Percentiles rank a stretch among this genome's conserved stretches.
phyloP scores from a whole-genome alignment of 2,329 filamentous ascomycete genomes.

The Cladobotryum protrusum region DNA sequence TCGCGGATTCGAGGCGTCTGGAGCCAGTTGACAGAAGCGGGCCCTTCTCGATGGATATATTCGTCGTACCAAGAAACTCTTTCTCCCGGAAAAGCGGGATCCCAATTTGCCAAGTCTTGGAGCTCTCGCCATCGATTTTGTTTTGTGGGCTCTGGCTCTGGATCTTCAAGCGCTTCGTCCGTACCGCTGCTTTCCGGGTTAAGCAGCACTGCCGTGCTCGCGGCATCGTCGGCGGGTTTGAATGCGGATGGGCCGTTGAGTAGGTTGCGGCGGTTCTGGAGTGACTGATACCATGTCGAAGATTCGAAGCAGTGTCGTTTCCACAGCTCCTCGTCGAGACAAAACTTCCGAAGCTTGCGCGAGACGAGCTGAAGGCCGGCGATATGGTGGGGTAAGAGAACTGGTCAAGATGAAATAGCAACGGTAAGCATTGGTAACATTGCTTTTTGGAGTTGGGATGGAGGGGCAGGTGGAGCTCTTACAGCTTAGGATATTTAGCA shows the following conservation, averaged over 20 bases:
- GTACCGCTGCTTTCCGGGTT: conserved; percentile 13
- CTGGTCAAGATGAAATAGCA: conserved; percentile 18
- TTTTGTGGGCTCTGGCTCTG: background rate
- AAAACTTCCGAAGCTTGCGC: conserved; percentile 56
- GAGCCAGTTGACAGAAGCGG: conserved; percentile 71
- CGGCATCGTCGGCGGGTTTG: background rate
- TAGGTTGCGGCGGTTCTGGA: conserved; percentile 38
- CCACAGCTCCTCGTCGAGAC: conserved; percentile 73
- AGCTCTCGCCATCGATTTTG: conserved; percentile 18
- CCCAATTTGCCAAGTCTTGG: conserved; percentile 72
- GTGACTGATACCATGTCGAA: conserved; percentile 58
- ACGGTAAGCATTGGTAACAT: too few species aligned
- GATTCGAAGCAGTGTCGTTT: conserved; percentile 65
- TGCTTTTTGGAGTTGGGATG: background rate
- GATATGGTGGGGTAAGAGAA: conserved; percentile 37
- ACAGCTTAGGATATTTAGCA: conserved; percentile 59
- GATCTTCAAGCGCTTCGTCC: conserved; percentile 15
- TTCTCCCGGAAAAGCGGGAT: conserved; percentile 68
- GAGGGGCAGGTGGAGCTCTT: conserved; percentile 25
- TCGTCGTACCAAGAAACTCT: conserved; percentile 79
- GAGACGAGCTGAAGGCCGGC: conserved; percentile 65
- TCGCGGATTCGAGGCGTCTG: conserved; percentile 50
- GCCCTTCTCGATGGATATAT: conserved; percentile 75
- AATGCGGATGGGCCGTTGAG: conserved; percentile 20
- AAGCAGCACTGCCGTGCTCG: conserved; percentile 20